These are phyloP conservation scores for Priceomyces melissophilus DNA, from an alignment of 805 yeast species.

Conservation along the genomic window DNA sequence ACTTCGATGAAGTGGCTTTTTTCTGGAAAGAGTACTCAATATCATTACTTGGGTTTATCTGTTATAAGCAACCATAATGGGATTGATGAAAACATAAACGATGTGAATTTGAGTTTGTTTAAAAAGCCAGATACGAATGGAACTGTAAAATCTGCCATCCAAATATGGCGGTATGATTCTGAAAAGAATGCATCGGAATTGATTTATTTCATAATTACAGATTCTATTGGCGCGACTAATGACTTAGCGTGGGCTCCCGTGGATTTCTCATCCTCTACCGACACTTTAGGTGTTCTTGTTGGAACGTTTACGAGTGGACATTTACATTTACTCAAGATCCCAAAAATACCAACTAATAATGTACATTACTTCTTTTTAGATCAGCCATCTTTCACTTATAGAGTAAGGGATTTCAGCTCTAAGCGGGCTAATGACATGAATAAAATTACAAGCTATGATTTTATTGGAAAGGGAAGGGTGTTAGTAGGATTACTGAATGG, in stretches of 20 bases:
- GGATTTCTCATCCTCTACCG: slow-evolving; percentile 19
- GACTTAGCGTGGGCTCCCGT: slow-evolving; percentile 40
- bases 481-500: slow-evolving; percentile 62
- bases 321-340: slow-evolving; percentile 45
- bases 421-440: slow-evolving; percentile 3
- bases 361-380: slow-evolving; percentile 14
- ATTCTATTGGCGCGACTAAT: slow-evolving; percentile 43
- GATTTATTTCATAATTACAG: slow-evolving; percentile 25
- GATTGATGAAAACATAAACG: slow-evolving; percentile 16
- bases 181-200: slow-evolving; percentile 22
- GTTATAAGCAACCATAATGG: slow-evolving; percentile 34
- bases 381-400: slow-evolving; percentile 22
- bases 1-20: slow-evolving; percentile 53
- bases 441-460: slow-evolving; percentile 47
- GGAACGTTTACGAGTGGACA: slow-evolving; percentile 58
- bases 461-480: slow-evolving; percentile 40
- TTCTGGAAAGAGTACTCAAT: slow-evolving; percentile 6
- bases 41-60: slow-evolving; percentile 50
- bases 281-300: slow-evolving; percentile 41
- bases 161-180: slow-evolving; percentile 40
- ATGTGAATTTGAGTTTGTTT: slow-evolving; percentile 31
- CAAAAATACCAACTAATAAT: slow-evolving; percentile 14
- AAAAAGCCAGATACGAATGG: slow-evolving; percentile 9
- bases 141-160: slow-evolving; percentile 36
- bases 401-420: slow-evolving; percentile 9